A percentile compares a stretch with the other conserved stretches of the same genome.
These are phyloP conservation scores for Cynara cardunculus DNA, from an alignment of 129 eudicot species.

Conservation along the genomic window DNA sequence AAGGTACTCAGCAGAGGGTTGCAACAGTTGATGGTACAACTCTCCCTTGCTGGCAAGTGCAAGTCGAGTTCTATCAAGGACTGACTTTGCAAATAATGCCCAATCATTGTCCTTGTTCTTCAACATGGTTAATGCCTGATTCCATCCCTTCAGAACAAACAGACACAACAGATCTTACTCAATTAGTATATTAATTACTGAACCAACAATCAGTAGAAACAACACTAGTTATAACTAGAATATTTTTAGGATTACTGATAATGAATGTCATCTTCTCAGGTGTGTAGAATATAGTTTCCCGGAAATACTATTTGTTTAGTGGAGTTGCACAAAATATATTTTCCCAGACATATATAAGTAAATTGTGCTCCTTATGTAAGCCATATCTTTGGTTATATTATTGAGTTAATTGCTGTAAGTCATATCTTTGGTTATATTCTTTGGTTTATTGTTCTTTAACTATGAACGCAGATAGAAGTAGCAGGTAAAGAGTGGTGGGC, in stretches of 20 bases:
- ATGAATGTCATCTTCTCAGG: background rate
- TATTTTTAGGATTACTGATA: background rate
- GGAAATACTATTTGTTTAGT: background rate
- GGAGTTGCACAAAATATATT: background rate
- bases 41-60: slow-evolving; percentile 95
- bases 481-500: background rate
- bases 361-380: background rate
- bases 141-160: slow-evolving; percentile 70
- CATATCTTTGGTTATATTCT: background rate
- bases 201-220: background rate
- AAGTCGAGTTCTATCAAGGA: slow-evolving; percentile 96
- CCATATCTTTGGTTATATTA: background rate
- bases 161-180: slow-evolving; percentile 7
- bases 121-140: slow-evolving; percentile 59
- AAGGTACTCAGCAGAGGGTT: slow-evolving; percentile 98
- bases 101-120: slow-evolving; percentile 56
- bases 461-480: background rate
- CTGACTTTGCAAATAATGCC: slow-evolving; percentile 96
- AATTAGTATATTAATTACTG: background rate
- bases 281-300: background rate
- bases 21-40: slow-evolving; percentile 75
- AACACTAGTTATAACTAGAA: background rate
- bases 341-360: background rate
- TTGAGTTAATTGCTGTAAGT: too few species aligned
- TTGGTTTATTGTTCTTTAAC: background rate